Evolutionary conservation across 2,329 filamentous ascomycete species (phyloP).

Genomic region (Trichoderma breve): DNA sequence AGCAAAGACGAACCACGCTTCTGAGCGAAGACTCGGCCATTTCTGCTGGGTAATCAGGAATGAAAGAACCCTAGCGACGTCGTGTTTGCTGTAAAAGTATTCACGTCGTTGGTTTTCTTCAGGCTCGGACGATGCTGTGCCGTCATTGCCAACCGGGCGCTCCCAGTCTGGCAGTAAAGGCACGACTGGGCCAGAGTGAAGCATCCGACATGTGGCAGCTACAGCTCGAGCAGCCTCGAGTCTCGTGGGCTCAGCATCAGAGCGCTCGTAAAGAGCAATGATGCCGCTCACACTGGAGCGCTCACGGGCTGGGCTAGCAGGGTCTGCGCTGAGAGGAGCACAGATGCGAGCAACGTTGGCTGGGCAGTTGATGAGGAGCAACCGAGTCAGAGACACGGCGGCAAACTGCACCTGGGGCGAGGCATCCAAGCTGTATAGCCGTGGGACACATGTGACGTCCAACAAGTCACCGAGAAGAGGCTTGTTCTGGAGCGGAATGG

Average conservation of each 20-base stretch:
- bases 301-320: constrained; percentile 25
- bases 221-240: constrained; percentile 58
- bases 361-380: constrained; percentile 54
- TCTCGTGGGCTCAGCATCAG: constrained; percentile 51
- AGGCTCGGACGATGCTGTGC: neutral
- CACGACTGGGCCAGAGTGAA: constrained; percentile 44
- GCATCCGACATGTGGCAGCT: constrained; percentile 51
- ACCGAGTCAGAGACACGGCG: constrained; percentile 55
- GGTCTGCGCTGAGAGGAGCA: constrained; percentile 38
- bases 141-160: constrained; percentile 29
- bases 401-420: constrained; percentile 58
- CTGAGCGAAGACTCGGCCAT: constrained; percentile 58
- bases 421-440: constrained; percentile 52
- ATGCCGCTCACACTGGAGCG: constrained; percentile 39
- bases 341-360: constrained; percentile 53
- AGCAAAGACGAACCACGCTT: constrained; percentile 62
- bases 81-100: constrained; percentile 43
- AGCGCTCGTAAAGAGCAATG: constrained; percentile 37
- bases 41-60: constrained; percentile 57
- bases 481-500: constrained; percentile 58
- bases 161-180: constrained; percentile 37
- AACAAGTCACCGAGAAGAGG: constrained; percentile 49
- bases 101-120: constrained; percentile 28
- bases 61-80: constrained; percentile 43
- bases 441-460: constrained; percentile 46